These are phyloP conservation scores for Trypanosoma lewisi DNA, from an alignment of 208 protist genomes.

Conservation along the genomic window DNA sequence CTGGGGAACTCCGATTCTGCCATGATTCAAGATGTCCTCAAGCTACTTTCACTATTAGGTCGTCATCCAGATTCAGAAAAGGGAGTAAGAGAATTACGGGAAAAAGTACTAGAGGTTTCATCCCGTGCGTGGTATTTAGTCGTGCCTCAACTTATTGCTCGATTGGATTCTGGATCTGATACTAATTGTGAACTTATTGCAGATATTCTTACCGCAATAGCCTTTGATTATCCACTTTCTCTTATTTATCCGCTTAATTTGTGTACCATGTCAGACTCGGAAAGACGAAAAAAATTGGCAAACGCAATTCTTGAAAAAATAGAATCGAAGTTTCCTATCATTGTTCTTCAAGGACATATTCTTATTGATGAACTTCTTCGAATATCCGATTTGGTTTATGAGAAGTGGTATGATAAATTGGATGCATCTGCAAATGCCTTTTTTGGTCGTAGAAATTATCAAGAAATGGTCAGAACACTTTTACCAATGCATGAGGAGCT, in stretches of 20 bases:
- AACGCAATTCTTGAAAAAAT: constrained; percentile 72
- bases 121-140: constrained; percentile 98
- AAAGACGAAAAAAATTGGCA: constrained; percentile 69
- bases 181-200: constrained; percentile 93
- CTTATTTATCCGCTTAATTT: constrained; percentile 99
- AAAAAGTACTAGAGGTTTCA: constrained; percentile 92
- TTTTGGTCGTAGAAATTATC: constrained; percentile 85
- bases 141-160: constrained; percentile 98
- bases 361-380: constrained; percentile 97
- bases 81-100: constrained; percentile 78
- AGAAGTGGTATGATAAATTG: constrained; percentile 93
- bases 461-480: constrained; percentile 87
- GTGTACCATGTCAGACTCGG: constrained; percentile 85
- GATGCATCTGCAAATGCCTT: constrained; percentile 96
- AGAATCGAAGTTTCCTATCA: constrained; percentile 54
- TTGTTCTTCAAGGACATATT: constrained; percentile 92
- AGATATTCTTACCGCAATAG: constrained; percentile 92
- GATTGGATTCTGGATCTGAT: constrained; percentile 92
- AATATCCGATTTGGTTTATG: constrained; percentile 95
- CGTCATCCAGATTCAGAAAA: constrained; percentile 75
- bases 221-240: constrained; percentile 96
- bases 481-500: constrained; percentile 96
- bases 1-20: constrained; percentile 73
- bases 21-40: constrained; percentile 97
- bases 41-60: constrained; percentile 98